Evolutionary conservation across 768 basidiomycete species (phyloP), one percentile per base, ranked within the genome.

Genomic region (Lanmaoa rubissima): DNA sequence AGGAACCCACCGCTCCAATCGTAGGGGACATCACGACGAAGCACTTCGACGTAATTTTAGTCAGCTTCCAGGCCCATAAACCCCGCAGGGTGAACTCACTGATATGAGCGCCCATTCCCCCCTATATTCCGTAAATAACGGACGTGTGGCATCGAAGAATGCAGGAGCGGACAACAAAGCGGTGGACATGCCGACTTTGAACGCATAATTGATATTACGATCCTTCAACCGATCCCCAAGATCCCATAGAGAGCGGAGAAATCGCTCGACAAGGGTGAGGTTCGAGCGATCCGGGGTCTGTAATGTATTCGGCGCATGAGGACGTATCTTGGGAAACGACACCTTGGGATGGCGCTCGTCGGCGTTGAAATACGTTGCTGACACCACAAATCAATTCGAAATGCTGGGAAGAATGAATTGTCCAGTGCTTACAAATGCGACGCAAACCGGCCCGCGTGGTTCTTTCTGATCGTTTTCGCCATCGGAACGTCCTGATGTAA

Each of bases 81-180:
- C 62, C 32, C 61, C 63, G 54, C 59, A 48, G 1, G 4, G 36
- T 41, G 36, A 31, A 75, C 82, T 66, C 59, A 91, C 93, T 44
- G 94, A 94, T 51, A 98, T 91, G 66, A 99, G 75, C 1, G 94
- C 94, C 96, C 96, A 99, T 74, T 98, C 94, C 36, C 95, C 95
- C 64, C 86, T 82, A 63, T 88, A 94, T 46, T 86, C 81, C 42
- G 91, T 76, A 65, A 97, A 98, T 4, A 84, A 71, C 5, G 86
- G 87, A 26, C 94, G 78, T 1, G 90, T 94, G 17, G 71, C 59
- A 51, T 90, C 88, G 57, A 91, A 86, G 72, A 96, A 98, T 0
- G 95, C 95, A 2, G 95, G 94, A 0, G 88, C 80, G 0, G 94
- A 88, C 4, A 98, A 76, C 26, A 97, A 72, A 0, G 91, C 89